A percentile compares a stretch with the other conserved stretches of the same genome.
These are phyloP conservation scores for Aureobasidium subglaciale DNA, from an alignment of 2,329 filamentous ascomycete species.

Conservation along the genomic window DNA sequence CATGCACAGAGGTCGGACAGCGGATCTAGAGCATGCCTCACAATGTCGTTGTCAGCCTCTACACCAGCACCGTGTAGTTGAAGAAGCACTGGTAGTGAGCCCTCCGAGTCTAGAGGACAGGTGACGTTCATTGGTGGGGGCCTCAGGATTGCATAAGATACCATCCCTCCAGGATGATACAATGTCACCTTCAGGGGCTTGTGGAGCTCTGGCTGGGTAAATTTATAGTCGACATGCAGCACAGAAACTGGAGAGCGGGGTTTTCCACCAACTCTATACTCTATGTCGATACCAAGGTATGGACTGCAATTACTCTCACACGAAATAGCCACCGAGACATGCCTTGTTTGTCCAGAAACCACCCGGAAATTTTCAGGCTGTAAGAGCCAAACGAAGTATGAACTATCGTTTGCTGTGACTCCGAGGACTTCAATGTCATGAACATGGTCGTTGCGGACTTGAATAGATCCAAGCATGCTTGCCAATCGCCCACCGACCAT, in stretches of 20 bases:
- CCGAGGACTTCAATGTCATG: constrained; percentile 26
- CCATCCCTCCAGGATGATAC: constrained; percentile 45
- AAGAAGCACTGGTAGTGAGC: constrained; percentile 39
- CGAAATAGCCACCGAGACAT: constrained; percentile 32
- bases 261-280: not conserved
- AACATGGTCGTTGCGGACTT: constrained; percentile 38
- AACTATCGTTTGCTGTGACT: constrained; percentile 9
- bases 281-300: not conserved
- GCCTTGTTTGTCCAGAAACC: constrained; percentile 35
- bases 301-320: constrained; percentile 17
- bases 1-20: constrained; percentile 48
- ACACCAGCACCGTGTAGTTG: constrained; percentile 51
- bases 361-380: constrained; percentile 15
- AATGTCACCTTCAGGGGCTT: constrained; percentile 49
- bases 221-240: constrained; percentile 11
- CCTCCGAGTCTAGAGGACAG: not conserved
- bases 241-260: not conserved
- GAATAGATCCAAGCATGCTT: constrained; percentile 42
- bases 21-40: constrained; percentile 42
- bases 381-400: constrained; percentile 7
- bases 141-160: constrained; percentile 52
- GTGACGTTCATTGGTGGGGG: constrained; percentile 39
- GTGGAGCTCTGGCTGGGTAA: constrained; percentile 25
- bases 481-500: constrained; percentile 42
- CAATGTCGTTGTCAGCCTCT: constrained; percentile 43